Conservation (phyloP, 1,139 yeast species). For the Pichia sp. region DNA sequence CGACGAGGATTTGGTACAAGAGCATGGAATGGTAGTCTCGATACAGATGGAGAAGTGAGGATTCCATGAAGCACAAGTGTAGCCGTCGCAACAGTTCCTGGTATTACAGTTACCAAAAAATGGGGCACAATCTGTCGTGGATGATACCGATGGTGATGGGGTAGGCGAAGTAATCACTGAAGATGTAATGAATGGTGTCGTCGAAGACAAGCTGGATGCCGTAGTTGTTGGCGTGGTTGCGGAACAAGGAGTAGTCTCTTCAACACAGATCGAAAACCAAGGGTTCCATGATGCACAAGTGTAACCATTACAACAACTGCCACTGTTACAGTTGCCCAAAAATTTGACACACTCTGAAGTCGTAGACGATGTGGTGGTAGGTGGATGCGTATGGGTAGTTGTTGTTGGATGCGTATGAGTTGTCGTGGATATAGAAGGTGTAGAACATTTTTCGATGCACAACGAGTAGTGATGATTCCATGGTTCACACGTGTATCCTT, state of each 20-base stretch:
- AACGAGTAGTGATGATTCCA: conserved; percentile 6
- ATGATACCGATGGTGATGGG: conserved; percentile 3
- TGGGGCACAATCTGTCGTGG: conserved; percentile 9
- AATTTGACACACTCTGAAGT: not conserved
- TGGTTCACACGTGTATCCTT: conserved; percentile 2
- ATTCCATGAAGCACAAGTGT: not conserved
- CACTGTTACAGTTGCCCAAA: not conserved
- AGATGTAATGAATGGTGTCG: not conserved
- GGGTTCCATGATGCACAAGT: not conserved
- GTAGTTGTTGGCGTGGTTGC: not conserved
- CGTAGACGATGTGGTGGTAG: not conserved
- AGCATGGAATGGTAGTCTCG: not conserved
- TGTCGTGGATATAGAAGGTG: not conserved
- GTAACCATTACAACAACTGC: not conserved
- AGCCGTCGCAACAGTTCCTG: conserved; percentile 9
- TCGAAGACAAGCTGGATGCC: not conserved
- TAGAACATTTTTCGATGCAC: conserved; percentile 1
- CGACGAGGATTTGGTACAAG: not conserved
- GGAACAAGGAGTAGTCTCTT: not conserved
- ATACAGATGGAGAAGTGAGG: conserved; percentile 10
- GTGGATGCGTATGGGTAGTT: not conserved
- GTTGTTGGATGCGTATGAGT: not conserved
- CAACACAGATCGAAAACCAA: too few relatives aligned
- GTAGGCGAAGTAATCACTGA: not conserved
- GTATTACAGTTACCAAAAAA: not conserved